phyloP scores from a whole-genome alignment of 2,329 filamentous ascomycete species.

The Zymoseptoria pseudotritici region DNA sequence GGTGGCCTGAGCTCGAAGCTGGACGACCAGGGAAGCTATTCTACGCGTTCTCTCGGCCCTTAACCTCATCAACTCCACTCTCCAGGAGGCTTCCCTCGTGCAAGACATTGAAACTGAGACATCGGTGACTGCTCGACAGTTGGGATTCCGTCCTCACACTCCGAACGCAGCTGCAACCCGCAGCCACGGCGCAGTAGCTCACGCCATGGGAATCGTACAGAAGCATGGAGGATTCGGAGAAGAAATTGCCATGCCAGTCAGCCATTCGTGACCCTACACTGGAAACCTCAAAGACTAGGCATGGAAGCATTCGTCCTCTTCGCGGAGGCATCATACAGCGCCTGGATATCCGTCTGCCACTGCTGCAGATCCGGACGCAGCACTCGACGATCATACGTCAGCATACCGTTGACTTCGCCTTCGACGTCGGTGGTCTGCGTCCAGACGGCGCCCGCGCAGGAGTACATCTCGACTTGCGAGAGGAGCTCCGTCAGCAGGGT shows the following conservation, averaged over 20 bases:
- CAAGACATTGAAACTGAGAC: too few relatives aligned
- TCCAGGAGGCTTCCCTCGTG: too few relatives aligned
- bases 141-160: too few relatives aligned
- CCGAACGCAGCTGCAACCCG: too few relatives aligned
- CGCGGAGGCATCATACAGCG: slow-evolving; percentile 49
- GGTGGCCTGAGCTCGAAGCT: too few relatives aligned
- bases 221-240: not conserved
- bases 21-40: too few relatives aligned
- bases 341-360: slow-evolving; percentile 55
- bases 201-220: not conserved
- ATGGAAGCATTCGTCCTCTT: slow-evolving; percentile 14
- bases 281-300: not conserved
- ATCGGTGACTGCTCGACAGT: too few relatives aligned
- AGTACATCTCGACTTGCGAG: slow-evolving; percentile 46
- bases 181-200: too few relatives aligned
- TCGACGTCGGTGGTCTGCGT: slow-evolving; percentile 70
- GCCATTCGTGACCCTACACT: not conserved
- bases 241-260: not conserved
- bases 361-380: slow-evolving; percentile 43
- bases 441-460: slow-evolving; percentile 62
- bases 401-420: slow-evolving; percentile 64
- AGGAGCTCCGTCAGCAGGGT: slow-evolving; percentile 41
- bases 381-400: slow-evolving; percentile 56
- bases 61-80: too few relatives aligned
- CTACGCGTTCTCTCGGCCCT: too few relatives aligned